Percentiles rank a stretch among this genome's conserved stretches.
phyloP scores from a whole-genome alignment of 371 early-diverging fungal species.

The Dichotomocladium elegans region DNA sequence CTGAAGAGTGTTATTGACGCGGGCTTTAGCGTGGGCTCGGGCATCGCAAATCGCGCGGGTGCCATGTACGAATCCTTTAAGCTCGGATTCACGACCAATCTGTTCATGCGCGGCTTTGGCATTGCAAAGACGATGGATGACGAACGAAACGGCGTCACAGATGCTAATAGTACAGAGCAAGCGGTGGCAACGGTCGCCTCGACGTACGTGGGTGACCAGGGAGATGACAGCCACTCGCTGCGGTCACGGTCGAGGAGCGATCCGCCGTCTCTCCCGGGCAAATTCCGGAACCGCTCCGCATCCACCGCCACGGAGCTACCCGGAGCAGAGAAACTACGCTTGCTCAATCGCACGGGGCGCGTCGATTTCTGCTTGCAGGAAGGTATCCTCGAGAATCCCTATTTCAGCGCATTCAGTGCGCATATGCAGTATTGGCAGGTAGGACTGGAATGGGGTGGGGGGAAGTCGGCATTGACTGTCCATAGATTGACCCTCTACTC shows the following conservation, averaged over 20 bases:
- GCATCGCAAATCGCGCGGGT: constrained; percentile 65
- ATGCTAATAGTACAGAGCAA: too few species aligned
- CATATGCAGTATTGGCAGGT: constrained; percentile 75
- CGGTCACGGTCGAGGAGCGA: constrained; percentile 24
- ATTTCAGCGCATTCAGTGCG: constrained; percentile 67
- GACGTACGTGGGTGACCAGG: background rate
- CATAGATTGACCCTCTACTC: background rate
- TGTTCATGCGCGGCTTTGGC: constrained; percentile 53
- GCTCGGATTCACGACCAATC: constrained; percentile 52
- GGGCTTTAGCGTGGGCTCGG: constrained; percentile 60
- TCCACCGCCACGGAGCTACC: background rate
- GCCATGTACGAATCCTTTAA: constrained; percentile 65
- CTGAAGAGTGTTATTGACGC: constrained; percentile 64
- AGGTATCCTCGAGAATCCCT: constrained; percentile 74
- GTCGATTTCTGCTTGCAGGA: constrained; percentile 76
- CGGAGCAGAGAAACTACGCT: constrained; percentile 38
- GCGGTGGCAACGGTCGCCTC: background rate
- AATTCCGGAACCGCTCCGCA: constrained; percentile 2
- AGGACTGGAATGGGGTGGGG: background rate
- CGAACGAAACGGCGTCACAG: background rate
- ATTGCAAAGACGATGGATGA: constrained; percentile 20
- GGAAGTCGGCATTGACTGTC: too few species aligned
- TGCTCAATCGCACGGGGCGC: constrained; percentile 63
- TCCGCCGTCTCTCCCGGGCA: constrained; percentile 9
- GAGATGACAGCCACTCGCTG: background rate